phyloP scores from a whole-genome alignment of 2,329 filamentous ascomycete species.

The Neoscytalidium dimidiatum region DNA sequence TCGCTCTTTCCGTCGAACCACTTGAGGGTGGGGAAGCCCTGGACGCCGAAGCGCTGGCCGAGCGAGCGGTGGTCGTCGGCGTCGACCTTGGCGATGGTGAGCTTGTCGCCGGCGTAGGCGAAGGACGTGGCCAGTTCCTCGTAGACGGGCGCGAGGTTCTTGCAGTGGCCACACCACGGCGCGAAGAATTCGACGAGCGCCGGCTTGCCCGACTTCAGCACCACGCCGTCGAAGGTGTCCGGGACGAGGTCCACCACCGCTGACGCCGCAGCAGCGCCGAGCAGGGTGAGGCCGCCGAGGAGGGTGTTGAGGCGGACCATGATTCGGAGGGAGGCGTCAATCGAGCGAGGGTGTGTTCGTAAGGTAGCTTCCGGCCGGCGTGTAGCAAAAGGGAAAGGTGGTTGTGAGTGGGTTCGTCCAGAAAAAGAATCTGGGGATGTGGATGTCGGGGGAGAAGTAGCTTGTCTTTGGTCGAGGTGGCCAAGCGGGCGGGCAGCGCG shows the following conservation, averaged over 20 bases:
- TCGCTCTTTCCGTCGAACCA: constrained; percentile 96
- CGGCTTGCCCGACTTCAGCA: constrained; percentile 89
- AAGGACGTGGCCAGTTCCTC: constrained; percentile 82
- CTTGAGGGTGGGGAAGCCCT: constrained; percentile 96
- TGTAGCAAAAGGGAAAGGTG: not conserved
- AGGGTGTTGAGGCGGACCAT: constrained; percentile 28
- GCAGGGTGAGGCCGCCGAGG: constrained; percentile 33
- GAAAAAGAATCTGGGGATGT: not conserved
- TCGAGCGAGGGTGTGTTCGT: not conserved
- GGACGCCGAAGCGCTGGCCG: constrained; percentile 82
- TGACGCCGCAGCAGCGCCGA: constrained; percentile 53
- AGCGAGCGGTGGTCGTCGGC: constrained; percentile 85
- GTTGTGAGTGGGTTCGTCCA: not conserved
- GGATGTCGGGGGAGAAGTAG: not conserved
- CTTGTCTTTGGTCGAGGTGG: constrained; percentile 1
- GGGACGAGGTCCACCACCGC: constrained; percentile 89
- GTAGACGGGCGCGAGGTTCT: constrained; percentile 91
- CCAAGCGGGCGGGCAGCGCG: not conserved
- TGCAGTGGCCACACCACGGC: constrained; percentile 99
- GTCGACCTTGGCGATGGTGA: constrained; percentile 94
- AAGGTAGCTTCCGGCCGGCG: not conserved
- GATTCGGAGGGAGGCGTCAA: not conserved
- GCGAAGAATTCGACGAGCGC: constrained; percentile 98
- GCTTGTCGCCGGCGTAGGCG: constrained; percentile 70
- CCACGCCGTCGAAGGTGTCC: constrained; percentile 86